Evolutionary conservation across 164 flowering plant genomes (phyloP).

Genomic region (Berberis thunbergii): DNA sequence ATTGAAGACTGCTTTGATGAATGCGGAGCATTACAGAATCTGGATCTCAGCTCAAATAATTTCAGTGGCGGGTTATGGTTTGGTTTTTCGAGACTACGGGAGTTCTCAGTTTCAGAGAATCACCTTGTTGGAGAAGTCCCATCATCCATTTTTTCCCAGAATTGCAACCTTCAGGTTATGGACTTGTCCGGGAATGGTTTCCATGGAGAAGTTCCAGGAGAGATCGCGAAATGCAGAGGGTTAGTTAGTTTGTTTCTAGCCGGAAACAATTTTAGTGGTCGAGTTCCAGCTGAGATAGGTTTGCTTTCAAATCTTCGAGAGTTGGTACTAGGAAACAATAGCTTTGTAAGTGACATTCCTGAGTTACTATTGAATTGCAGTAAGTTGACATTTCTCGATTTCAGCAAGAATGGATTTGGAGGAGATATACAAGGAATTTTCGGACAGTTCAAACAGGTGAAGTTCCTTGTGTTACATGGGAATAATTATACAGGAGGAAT

Average conservation of each 20-base stretch:
- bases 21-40: constrained; percentile 39
- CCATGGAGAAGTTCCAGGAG: constrained; percentile 36
- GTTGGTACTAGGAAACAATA: constrained; percentile 58
- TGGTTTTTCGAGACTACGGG: constrained; percentile 35
- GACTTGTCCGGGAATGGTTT: constrained; percentile 68
- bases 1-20: constrained; percentile 34
- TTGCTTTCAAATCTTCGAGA: constrained; percentile 29
- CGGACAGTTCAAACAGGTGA: constrained; percentile 45
- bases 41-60: constrained; percentile 61
- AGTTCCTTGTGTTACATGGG: constrained; percentile 47
- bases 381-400: constrained; percentile 47
- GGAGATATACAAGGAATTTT: constrained; percentile 54
- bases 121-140: constrained; percentile 33
- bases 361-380: constrained; percentile 39
- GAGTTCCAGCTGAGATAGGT: constrained; percentile 51
- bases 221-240: constrained; percentile 42
- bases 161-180: constrained; percentile 42
- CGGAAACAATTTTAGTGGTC: constrained; percentile 60
- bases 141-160: constrained; percentile 22
- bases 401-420: constrained; percentile 50
- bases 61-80: constrained; percentile 50
- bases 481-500: constrained; percentile 69
- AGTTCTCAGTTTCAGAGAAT: constrained; percentile 53
- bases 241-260: constrained; percentile 36
- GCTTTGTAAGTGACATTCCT: constrained; percentile 48